Evolutionary conservation across 148 eudicot genomes (phyloP).

Genomic region (Rhododendron kiyosumense): DNA sequence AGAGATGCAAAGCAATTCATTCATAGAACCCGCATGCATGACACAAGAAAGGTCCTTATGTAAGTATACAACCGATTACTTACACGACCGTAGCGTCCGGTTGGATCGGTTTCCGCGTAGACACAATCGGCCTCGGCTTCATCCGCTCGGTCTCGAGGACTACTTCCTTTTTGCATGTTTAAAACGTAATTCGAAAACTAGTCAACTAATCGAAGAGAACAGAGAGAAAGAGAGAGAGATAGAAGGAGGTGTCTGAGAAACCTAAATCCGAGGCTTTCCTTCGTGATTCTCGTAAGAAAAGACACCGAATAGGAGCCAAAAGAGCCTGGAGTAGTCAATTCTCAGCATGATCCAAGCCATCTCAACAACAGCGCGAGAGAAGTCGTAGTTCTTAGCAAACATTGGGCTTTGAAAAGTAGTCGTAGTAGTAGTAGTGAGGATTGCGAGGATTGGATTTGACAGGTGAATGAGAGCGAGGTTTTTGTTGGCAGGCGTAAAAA

Average conservation of each 20-base stretch:
- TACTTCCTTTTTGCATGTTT: slow-evolving; percentile 29
- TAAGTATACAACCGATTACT: slow-evolving; percentile 13
- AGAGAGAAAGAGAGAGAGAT: neutral
- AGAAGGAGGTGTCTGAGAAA: neutral
- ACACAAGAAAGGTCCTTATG: neutral
- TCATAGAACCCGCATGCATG: neutral
- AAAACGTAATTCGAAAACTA: neutral
- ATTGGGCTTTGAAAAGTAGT: slow-evolving; percentile 17
- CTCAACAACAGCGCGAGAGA: slow-evolving; percentile 33
- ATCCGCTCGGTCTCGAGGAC: slow-evolving; percentile 19
- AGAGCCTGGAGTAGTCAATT: slow-evolving; percentile 68
- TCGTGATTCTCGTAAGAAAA: slow-evolving; percentile 76
- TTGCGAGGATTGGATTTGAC: slow-evolving; percentile 5
- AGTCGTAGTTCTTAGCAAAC: slow-evolving; percentile 25
- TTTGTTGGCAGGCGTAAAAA: neutral
- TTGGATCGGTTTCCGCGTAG: slow-evolving; percentile 54
- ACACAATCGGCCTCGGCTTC: slow-evolving; percentile 18
- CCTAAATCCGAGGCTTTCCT: slow-evolving; percentile 58
- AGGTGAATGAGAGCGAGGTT: slow-evolving; percentile 7
- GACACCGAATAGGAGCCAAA: slow-evolving; percentile 69
- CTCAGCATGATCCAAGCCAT: slow-evolving; percentile 75
- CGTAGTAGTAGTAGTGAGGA: neutral
- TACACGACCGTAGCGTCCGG: slow-evolving; percentile 68
- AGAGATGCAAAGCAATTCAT: neutral
- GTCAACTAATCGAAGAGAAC: neutral